Evolutionary conservation across 2,329 filamentous ascomycete genomes (phyloP).

Genomic region (Pseudocercospora eumusae): DNA sequence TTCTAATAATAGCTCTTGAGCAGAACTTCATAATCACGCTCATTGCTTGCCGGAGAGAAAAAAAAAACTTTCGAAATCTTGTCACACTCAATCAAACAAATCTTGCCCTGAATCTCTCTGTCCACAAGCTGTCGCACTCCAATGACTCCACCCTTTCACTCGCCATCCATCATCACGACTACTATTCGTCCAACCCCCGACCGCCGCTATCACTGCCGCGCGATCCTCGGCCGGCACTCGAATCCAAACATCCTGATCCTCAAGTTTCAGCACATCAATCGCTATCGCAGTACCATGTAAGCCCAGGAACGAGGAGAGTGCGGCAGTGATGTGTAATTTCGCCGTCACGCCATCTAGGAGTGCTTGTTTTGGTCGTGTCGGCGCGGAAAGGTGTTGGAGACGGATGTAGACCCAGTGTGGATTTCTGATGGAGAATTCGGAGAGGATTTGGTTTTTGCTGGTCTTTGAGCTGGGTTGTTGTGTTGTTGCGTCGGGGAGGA

Average conservation of each 20-base stretch:
- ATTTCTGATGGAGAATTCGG: constrained; percentile 44
- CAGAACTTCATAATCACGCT: not conserved
- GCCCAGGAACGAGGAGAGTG: constrained; percentile 70
- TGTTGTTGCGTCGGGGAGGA: no score
- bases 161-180: constrained; percentile 47
- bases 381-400: constrained; percentile 39
- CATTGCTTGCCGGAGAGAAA: no score
- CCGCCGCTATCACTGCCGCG: constrained; percentile 61
- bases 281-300: constrained; percentile 66
- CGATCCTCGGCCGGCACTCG: constrained; percentile 64
- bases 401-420: constrained; percentile 47
- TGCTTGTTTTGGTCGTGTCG: not conserved
- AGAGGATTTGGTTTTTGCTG: constrained; percentile 31
- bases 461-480: constrained; percentile 4
- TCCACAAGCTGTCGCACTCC: constrained; percentile 62
- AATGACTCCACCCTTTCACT: constrained; percentile 62
- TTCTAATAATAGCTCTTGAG: not conserved
- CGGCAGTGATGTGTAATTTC: constrained; percentile 63
- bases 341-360: constrained; percentile 65
- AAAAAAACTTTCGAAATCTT: no score
- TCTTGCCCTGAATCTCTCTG: constrained; percentile 47
- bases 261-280: constrained; percentile 68
- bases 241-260: constrained; percentile 61
- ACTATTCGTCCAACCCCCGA: constrained; percentile 65
- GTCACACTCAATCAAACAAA: constrained; percentile 49